phyloP scores from a whole-genome alignment of 345 rosid species.

The Turnera subulata region DNA sequence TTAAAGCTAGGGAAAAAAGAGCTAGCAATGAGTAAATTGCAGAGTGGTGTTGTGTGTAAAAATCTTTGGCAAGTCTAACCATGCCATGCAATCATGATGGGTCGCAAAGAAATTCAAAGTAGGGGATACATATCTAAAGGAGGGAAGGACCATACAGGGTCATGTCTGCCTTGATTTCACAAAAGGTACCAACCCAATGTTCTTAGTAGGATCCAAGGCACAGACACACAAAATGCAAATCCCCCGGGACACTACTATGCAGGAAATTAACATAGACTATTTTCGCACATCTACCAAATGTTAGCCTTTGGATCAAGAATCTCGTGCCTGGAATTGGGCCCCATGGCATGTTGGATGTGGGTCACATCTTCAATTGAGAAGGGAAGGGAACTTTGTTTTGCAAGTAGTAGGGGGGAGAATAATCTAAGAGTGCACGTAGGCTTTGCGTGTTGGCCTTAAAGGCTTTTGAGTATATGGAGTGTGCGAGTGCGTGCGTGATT shows the following conservation, averaged over 20 bases:
- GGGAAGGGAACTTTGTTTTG: background rate
- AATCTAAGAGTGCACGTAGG: slow-evolving; percentile 37
- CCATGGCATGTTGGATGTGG: slow-evolving; percentile 11
- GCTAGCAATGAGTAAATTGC: slow-evolving; percentile 21
- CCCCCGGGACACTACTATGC: too few species aligned
- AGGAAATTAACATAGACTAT: slow-evolving; percentile 7
- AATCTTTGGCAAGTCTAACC: slow-evolving; percentile 14
- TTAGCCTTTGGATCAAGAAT: slow-evolving; percentile 30
- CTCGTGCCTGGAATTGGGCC: slow-evolving; percentile 21
- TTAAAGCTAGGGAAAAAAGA: background rate
- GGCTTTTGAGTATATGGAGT: slow-evolving; percentile 35
- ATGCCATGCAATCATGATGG: slow-evolving; percentile 50
- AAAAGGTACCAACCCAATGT: slow-evolving; percentile 17
- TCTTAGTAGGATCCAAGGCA: slow-evolving; percentile 16
- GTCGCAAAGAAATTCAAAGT: slow-evolving; percentile 30
- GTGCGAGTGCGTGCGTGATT: slow-evolving; percentile 9
- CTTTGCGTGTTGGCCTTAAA: slow-evolving; percentile 59
- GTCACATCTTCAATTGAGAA: slow-evolving; percentile 2
- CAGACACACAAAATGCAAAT: slow-evolving; percentile 11
- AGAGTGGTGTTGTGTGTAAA: background rate
- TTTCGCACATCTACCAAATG: slow-evolving; percentile 6
- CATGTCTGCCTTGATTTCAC: slow-evolving; percentile 36
- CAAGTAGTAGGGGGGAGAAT: slow-evolving; percentile 21
- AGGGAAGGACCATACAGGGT: slow-evolving; percentile 18
- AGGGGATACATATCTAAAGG: background rate